Conservation (phyloP, 2,329 filamentous ascomycete genomes). For the Hypoxylon sp. region DNA sequence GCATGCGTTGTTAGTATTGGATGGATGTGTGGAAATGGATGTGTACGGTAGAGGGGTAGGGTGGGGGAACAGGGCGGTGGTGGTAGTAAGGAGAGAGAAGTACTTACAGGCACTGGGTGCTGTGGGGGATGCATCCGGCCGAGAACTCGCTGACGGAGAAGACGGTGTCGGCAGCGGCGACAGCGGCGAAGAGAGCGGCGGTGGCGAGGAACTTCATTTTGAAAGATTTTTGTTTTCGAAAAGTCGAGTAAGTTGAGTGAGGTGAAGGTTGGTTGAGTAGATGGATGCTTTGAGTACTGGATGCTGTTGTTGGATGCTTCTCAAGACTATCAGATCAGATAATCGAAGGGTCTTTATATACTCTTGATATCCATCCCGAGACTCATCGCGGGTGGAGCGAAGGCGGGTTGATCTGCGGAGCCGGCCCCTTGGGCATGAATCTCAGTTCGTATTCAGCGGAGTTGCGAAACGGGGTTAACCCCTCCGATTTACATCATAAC, state of each 20-base stretch:
- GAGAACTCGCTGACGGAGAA: constrained; percentile 52
- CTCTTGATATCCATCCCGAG: constrained; percentile 3
- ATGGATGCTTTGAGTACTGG: constrained; percentile 3
- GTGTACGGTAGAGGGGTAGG: neutral
- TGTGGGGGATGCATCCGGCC: constrained; percentile 52
- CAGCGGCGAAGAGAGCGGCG: constrained; percentile 43
- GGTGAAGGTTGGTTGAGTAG: neutral
- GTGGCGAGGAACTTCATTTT: constrained; percentile 51
- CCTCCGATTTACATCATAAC: neutral
- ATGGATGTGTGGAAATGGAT: too few relatives aligned
- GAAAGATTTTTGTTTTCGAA: constrained; percentile 29
- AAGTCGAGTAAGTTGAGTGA: neutral
- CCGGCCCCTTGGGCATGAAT: constrained; percentile 23
- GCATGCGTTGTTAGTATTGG: constrained; percentile 8
- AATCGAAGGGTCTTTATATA: constrained; percentile 24
- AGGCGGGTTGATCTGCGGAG: constrained; percentile 21
- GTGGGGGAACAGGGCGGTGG: neutral
- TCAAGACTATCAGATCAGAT: constrained; percentile 10
- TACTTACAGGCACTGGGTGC: constrained; percentile 50
- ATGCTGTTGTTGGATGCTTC: constrained; percentile 25
- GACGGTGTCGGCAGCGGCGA: constrained; percentile 29
- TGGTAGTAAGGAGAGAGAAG: too few relatives aligned
- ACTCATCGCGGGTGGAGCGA: constrained; percentile 26
- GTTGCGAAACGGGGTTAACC: constrained; percentile 1
- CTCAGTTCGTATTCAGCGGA: constrained; percentile 34